Evolutionary conservation across 2,329 filamentous ascomycete genomes (phyloP).

Genomic region (Ramularia collo-cygni): DNA sequence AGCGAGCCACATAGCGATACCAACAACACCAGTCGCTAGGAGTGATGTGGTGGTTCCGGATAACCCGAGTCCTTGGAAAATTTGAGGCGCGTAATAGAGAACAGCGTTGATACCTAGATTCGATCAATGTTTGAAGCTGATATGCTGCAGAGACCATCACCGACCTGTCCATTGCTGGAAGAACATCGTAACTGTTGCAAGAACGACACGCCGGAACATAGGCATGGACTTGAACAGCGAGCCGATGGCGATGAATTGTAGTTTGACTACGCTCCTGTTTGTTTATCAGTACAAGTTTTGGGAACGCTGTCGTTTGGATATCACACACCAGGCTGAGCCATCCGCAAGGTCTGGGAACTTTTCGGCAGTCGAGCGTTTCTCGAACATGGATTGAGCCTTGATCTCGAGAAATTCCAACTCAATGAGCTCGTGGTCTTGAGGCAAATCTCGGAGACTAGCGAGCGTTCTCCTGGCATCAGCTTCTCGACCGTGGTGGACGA

Average conservation of each 20-base stretch:
- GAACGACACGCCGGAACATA: slow-evolving; percentile 60
- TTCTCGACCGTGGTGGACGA: slow-evolving; percentile 63
- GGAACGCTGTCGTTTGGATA: too few relatives aligned
- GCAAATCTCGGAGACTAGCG: slow-evolving; percentile 56
- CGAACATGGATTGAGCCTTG: slow-evolving; percentile 69
- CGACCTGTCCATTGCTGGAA: slow-evolving; percentile 47
- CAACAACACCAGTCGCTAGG: slow-evolving; percentile 64
- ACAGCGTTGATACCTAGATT: slow-evolving; percentile 39
- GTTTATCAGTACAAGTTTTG: too few relatives aligned
- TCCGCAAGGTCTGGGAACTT: slow-evolving; percentile 60
- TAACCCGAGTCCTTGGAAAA: slow-evolving; percentile 43
- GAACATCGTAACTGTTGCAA: slow-evolving; percentile 45
- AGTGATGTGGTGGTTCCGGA: slow-evolving; percentile 46
- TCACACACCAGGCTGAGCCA: slow-evolving; percentile 44
- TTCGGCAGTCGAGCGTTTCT: slow-evolving; percentile 62
- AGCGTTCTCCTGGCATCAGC: slow-evolving; percentile 59
- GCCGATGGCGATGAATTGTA: slow-evolving; percentile 61
- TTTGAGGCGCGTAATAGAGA: slow-evolving; percentile 45
- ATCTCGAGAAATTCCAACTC: slow-evolving; percentile 77
- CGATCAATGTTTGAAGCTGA: background rate
- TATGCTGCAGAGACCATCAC: background rate
- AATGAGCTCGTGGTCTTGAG: slow-evolving; percentile 59
- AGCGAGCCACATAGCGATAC: slow-evolving; percentile 62
- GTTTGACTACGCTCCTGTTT: slow-evolving; percentile 47
- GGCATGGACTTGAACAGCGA: slow-evolving; percentile 58